phyloP scores from a whole-genome alignment of 2,329 filamentous ascomycete genomes.

The Colletotrichum graminicola region DNA sequence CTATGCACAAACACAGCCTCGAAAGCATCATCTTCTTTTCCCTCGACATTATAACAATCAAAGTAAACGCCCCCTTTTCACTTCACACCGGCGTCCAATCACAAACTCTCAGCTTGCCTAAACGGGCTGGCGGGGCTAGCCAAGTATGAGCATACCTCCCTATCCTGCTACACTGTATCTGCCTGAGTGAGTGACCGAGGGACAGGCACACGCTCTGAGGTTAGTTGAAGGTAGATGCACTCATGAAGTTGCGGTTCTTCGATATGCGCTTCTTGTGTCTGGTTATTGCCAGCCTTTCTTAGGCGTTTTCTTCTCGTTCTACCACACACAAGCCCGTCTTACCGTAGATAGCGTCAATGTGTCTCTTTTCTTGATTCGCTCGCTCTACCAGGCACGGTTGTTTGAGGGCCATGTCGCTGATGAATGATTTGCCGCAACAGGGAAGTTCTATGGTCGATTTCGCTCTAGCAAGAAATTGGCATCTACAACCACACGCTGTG shows the following conservation, averaged over 20 bases:
- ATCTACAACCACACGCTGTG: not conserved
- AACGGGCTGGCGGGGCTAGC: constrained; percentile 14
- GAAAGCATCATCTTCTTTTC: not conserved
- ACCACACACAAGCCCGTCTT: too few relatives aligned
- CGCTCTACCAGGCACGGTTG: too few relatives aligned
- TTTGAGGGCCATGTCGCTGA: too few relatives aligned
- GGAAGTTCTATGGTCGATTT: too few relatives aligned
- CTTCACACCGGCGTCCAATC: not conserved
- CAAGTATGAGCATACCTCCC: not conserved
- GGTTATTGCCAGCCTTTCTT: not conserved
- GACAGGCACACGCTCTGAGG: not conserved
- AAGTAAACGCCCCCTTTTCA: not conserved
- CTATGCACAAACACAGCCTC: not conserved
- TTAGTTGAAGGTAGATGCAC: not conserved
- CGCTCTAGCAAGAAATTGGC: not conserved
- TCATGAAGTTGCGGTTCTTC: not conserved
- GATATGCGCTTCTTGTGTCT: not conserved
- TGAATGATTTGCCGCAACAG: too few relatives aligned
- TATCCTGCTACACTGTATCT: not conserved
- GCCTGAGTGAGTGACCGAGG: too few relatives aligned
- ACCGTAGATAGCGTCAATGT: too few relatives aligned
- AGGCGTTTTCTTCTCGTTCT: too few relatives aligned
- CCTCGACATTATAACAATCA: not conserved
- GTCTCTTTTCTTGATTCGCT: too few relatives aligned
- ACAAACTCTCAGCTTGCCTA: not conserved